Conservation (phyloP, 129 eudicot genomes). For the Centrapalus pauciflorus region DNA sequence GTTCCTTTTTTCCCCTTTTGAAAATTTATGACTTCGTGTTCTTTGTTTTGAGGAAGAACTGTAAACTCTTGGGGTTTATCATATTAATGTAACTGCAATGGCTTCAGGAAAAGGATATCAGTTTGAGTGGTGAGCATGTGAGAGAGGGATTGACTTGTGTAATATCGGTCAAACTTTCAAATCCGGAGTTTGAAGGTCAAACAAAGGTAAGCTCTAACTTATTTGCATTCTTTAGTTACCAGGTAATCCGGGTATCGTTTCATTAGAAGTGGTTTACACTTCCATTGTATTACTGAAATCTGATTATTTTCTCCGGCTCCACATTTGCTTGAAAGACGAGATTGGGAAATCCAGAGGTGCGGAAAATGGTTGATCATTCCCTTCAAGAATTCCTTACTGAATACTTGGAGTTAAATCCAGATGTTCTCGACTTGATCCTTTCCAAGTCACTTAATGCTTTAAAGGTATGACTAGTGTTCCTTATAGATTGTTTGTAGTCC, state of each 20-base stretch:
- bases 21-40: neutral
- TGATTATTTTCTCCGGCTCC: conserved; percentile 2
- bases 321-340: conserved; percentile 54
- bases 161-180: conserved; percentile 86
- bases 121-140: conserved; percentile 91
- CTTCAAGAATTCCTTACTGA: conserved; percentile 86
- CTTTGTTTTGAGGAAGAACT: neutral
- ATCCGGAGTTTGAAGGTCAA: conserved; percentile 99
- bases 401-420: conserved; percentile 93
- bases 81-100: conserved; percentile 3
- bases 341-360: conserved; percentile 96
- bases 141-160: conserved; percentile 97
- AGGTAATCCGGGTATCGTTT: too few species aligned
- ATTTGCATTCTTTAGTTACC: neutral
- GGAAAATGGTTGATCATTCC: conserved; percentile 78
- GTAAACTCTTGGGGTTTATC: conserved; percentile 3
- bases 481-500: neutral
- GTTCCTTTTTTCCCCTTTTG: neutral
- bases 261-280: neutral
- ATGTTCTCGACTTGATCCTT: conserved; percentile 76
- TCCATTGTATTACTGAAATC: neutral
- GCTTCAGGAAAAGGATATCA: conserved; percentile 79
- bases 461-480: conserved; percentile 42
- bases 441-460: conserved; percentile 88
- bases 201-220: conserved; percentile 61